A percentile compares a stretch with the other conserved stretches of the same genome.
Evolutionary conservation across 2,329 filamentous ascomycete genomes (phyloP).

Genomic region (Ceratocystis destructans): DNA sequence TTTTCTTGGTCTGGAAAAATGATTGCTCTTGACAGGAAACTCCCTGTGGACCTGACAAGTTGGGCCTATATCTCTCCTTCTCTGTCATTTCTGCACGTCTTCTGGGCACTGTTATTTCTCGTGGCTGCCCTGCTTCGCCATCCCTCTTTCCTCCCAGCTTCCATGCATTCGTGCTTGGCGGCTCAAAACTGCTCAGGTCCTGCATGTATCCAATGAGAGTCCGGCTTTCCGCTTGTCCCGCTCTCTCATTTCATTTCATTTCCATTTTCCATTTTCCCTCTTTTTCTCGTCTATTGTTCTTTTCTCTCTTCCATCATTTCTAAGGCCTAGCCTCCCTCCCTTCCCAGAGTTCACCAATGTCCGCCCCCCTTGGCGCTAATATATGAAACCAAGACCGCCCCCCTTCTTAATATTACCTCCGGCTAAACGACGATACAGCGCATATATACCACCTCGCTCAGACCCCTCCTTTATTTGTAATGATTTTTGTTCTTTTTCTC

Average conservation of each 20-base stretch:
- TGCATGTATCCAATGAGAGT: not conserved
- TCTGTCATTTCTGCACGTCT: not conserved
- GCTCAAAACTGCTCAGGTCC: not conserved
- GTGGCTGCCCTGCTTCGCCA: not conserved
- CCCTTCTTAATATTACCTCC: constrained; percentile 14
- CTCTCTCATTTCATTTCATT: not conserved
- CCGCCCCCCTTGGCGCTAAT: constrained; percentile 5
- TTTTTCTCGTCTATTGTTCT: not conserved
- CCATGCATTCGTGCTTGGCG: not conserved
- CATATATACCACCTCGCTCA: not conserved
- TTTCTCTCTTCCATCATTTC: not conserved
- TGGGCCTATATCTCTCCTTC: not conserved
- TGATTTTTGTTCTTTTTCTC: not conserved
- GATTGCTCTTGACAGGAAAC: too few relatives aligned
- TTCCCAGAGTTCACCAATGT: not conserved
- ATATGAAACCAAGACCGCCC: constrained; percentile 6
- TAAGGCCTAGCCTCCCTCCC: not conserved
- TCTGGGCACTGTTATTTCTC: not conserved
- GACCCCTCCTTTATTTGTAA: not conserved
- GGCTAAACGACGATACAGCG: constrained; percentile 6
- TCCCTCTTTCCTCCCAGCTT: not conserved
- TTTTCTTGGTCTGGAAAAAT: too few relatives aligned
- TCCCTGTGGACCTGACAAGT: too few relatives aligned
- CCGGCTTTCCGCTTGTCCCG: not conserved
- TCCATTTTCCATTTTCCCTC: not conserved